Evolutionary conservation across 352 stramenopile species (phyloP), one percentile per base, ranked within the genome.

Genomic region (Halophytophthora polymorphica): DNA sequence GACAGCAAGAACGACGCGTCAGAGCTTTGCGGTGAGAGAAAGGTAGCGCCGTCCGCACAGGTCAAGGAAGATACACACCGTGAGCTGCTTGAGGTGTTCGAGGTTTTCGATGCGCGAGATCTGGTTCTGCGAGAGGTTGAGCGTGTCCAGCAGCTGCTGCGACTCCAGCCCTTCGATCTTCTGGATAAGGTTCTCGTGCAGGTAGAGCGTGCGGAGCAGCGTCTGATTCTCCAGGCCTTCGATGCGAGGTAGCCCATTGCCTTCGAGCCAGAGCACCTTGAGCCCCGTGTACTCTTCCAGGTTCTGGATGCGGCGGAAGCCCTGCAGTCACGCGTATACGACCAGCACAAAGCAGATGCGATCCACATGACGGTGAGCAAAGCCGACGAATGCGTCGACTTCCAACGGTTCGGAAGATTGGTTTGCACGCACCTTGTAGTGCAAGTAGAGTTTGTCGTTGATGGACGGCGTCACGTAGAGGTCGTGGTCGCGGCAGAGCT

Each of bases 371-470:
- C n/a, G n/a, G n/a, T n/a, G n/a, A n/a, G n/a, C n/a, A n/a, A n/a
- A n/a, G n/a, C n/a, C n/a, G n/a, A n/a, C n/a, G n/a, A 40, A 23
- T 11, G 33, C 17, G 33, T 0, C 17, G 25, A 7, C 18, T 18
- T 29, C 0, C 15, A 36, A n/a, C n/a, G n/a, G n/a, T n/a, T n/a
- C n/a, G n/a, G n/a, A n/a, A n/a, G n/a, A n/a, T n/a, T 43, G 15
- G 13, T 43, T 7, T 8, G 13, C 1, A 17, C 23, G 19, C 31
- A 74, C 76, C 67, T 98, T 97, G 75, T 98, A 98, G 66, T 98
- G 94, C 23, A 98, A 68, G 57, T 98, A 98, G 31, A 98, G 75
- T 52, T 96, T 97, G 66, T 98, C 92, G 66, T 98, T 98, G 59
- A 98, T 85, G 56, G 69, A 51, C 21, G 95, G 85, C 35, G 91